Evolutionary conservation across 1,284 basidiomycete species (phyloP).

Genomic region (Pterula multifida): DNA sequence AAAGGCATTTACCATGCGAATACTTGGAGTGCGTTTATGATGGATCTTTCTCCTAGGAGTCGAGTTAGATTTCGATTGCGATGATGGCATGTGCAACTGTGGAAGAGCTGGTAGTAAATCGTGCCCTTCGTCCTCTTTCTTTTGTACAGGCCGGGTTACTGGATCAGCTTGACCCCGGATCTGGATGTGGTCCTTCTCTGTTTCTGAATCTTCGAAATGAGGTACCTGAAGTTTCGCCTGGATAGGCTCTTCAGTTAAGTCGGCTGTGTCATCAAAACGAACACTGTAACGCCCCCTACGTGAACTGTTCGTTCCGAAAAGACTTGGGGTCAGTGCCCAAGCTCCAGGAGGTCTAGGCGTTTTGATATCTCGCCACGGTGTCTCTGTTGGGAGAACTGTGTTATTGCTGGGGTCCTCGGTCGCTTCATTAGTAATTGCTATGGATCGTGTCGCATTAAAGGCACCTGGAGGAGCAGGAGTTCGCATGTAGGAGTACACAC

Average conservation of each 20-base stretch:
- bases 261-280: not conserved
- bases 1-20: not conserved
- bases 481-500: not conserved
- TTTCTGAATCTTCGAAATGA: not conserved
- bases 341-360: not conserved
- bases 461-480: slow-evolving; percentile 1
- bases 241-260: not conserved
- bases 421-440: not conserved
- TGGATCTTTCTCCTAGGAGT: not conserved
- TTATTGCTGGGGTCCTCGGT: not conserved
- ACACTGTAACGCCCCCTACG: not conserved
- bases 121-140: not conserved
- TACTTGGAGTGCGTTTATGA: not conserved
- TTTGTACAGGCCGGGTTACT: not conserved
- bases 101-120: not conserved
- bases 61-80: not conserved
- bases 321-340: not conserved
- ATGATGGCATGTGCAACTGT: not conserved
- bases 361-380: not conserved
- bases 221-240: not conserved
- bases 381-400: not conserved
- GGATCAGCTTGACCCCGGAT: not conserved
- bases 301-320: not conserved
- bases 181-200: not conserved
- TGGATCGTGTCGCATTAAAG: not conserved